Conservation (phyloP, 192 early-diverging fungal genomes). For the Fimicolochytrium jonesii region DNA sequence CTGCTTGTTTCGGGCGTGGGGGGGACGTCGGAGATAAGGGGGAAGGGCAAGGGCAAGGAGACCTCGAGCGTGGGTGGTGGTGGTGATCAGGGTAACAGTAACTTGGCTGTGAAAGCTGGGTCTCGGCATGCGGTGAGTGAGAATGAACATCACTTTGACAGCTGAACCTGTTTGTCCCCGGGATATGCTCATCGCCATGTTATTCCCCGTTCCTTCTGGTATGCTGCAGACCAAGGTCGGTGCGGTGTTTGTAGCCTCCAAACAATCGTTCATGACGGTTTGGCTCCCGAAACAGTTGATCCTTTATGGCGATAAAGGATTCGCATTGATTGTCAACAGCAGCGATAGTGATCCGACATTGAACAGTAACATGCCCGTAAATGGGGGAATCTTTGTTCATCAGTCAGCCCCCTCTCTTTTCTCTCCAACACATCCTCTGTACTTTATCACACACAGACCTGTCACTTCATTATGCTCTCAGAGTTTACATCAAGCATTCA, state of each 20-base stretch:
- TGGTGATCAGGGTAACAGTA: neutral
- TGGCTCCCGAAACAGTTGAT: neutral
- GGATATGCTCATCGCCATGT: too few species aligned
- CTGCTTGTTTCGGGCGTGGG: neutral
- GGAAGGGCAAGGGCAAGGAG: neutral
- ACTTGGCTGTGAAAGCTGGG: too few species aligned
- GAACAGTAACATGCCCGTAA: neutral
- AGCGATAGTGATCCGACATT: neutral
- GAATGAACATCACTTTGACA: too few species aligned
- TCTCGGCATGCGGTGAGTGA: too few species aligned
- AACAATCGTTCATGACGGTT: neutral
- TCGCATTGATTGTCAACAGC: constrained; percentile 1
- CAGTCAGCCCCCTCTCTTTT: too few species aligned
- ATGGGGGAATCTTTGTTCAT: too few species aligned
- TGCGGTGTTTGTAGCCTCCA: neutral
- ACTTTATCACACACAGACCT: too few species aligned
- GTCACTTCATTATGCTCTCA: too few species aligned
- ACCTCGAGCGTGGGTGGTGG: neutral
- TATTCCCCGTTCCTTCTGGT: neutral
- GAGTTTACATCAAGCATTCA: too few species aligned
- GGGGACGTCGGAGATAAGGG: neutral
- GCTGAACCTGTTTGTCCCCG: too few species aligned
- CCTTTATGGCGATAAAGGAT: neutral
- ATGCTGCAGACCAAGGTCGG: neutral
- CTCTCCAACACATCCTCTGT: too few species aligned